Evolutionary conservation across 2,329 filamentous ascomycete genomes (phyloP).

Genomic region (Fonsecaea nubica): DNA sequence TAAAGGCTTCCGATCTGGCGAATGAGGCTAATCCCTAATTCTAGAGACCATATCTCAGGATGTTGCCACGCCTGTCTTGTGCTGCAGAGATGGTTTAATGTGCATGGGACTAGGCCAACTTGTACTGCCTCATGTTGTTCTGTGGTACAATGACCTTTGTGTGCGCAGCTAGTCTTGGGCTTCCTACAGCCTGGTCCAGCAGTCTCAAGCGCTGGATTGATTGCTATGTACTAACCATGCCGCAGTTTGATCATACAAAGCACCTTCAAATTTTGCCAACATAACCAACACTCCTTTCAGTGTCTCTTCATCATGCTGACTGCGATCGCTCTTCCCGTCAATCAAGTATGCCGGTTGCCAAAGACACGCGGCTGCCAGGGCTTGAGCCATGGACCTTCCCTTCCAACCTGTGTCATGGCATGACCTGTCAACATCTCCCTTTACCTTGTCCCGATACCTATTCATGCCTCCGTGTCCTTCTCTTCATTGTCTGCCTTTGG

Average conservation of each 20-base stretch:
- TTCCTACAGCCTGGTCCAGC: neutral
- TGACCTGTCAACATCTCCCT: neutral
- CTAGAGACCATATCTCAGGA: neutral
- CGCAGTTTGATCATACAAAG: neutral
- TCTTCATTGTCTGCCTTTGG: constrained; percentile 24
- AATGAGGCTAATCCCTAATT: neutral
- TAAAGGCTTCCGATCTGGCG: neutral
- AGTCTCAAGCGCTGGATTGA: neutral
- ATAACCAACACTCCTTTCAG: neutral
- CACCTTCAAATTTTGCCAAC: neutral
- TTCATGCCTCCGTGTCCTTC: constrained; percentile 1
- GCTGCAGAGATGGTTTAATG: neutral
- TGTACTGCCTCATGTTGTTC: neutral
- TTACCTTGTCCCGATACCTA: neutral
- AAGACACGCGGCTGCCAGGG: neutral
- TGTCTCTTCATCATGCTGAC: neutral
- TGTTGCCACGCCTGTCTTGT: neutral
- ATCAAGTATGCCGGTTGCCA: neutral
- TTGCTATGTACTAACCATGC: neutral
- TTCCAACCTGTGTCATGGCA: neutral
- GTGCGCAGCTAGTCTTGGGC: neutral
- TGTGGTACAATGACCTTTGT: neutral
- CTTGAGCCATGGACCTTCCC: constrained; percentile 16
- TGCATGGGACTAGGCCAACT: neutral
- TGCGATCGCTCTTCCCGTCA: constrained; percentile 2